Conservation (phyloP, 1,284 basidiomycete species). For the Fistulina hepatica region DNA sequence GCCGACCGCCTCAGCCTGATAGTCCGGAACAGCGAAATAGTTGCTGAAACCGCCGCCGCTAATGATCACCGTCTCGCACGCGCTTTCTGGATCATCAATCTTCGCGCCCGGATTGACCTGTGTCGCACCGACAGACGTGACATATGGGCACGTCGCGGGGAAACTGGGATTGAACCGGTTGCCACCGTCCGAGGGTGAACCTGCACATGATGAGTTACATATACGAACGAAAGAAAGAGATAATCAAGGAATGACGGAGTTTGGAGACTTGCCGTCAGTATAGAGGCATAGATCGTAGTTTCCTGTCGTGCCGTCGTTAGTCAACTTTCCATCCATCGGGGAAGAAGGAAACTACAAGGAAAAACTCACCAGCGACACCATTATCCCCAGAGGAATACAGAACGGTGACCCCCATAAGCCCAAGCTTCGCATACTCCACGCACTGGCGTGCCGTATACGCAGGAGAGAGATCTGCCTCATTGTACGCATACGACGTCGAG, state of each 20-base stretch:
- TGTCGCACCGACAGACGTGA: slow-evolving; percentile 48
- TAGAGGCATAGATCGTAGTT: slow-evolving; percentile 31
- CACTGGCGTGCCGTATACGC: slow-evolving; percentile 55
- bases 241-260: slow-evolving; percentile 7
- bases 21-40: slow-evolving; percentile 28
- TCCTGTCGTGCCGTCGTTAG: slow-evolving; percentile 35
- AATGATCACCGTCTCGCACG: slow-evolving; percentile 34
- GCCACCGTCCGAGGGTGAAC: slow-evolving; percentile 21
- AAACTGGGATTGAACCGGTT: slow-evolving; percentile 43
- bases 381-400: slow-evolving; percentile 15
- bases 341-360: slow-evolving; percentile 29
- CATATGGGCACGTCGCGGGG: slow-evolving; percentile 45
- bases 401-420: slow-evolving; percentile 23
- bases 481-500: slow-evolving; percentile 57
- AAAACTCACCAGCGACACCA: slow-evolving; percentile 34
- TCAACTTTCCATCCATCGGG: slow-evolving; percentile 31
- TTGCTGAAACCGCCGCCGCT: slow-evolving; percentile 38
- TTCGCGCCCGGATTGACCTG: slow-evolving; percentile 32
- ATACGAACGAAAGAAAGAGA: background rate
- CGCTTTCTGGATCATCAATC: slow-evolving; percentile 29
- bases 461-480: slow-evolving; percentile 58
- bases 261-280: slow-evolving; percentile 28
- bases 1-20: slow-evolving; percentile 25
- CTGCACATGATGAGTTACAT: too few species aligned
- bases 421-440: slow-evolving; percentile 49